Conservation (phyloP, 108 stramenopile genomes). For the Parietichytrium sp. region DNA sequence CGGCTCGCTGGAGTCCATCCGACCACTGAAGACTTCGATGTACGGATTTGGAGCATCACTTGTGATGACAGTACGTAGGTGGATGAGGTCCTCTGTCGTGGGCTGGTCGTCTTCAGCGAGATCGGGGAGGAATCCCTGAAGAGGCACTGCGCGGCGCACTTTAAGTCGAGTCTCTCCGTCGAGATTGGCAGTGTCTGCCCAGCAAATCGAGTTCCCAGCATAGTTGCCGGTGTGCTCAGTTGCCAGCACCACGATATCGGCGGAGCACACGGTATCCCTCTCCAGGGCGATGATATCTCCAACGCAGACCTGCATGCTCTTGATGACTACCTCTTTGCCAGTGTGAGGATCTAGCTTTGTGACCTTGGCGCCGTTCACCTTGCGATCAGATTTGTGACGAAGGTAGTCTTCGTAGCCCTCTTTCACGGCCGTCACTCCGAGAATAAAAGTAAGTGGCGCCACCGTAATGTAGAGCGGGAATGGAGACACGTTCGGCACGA, state of each 20-base stretch:
- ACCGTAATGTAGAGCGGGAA: slow-evolving; percentile 92
- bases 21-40: background rate
- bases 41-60: background rate
- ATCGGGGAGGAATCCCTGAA: background rate
- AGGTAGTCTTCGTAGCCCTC: slow-evolving; percentile 85
- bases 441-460: slow-evolving; percentile 77
- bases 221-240: slow-evolving; percentile 65
- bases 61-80: background rate
- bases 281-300: slow-evolving; percentile 81
- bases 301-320: slow-evolving; percentile 65
- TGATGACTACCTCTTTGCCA: no score
- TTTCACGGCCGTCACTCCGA: slow-evolving; percentile 78
- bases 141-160: slow-evolving; percentile 45
- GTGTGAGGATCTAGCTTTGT: no score
- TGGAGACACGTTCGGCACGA: slow-evolving; percentile 65
- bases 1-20: background rate
- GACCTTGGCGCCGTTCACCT: slow-evolving; percentile 62
- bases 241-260: slow-evolving; percentile 86
- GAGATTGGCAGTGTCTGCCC: slow-evolving; percentile 90
- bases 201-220: slow-evolving; percentile 64
- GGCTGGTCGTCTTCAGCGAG: background rate
- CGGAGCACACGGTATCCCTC: slow-evolving; percentile 88
- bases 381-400: slow-evolving; percentile 78
- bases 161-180: slow-evolving; percentile 98
- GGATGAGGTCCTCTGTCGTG: background rate